phyloP scores from a whole-genome alignment of 2,329 filamentous ascomycete species.

The Epichloe gansuensis region DNA sequence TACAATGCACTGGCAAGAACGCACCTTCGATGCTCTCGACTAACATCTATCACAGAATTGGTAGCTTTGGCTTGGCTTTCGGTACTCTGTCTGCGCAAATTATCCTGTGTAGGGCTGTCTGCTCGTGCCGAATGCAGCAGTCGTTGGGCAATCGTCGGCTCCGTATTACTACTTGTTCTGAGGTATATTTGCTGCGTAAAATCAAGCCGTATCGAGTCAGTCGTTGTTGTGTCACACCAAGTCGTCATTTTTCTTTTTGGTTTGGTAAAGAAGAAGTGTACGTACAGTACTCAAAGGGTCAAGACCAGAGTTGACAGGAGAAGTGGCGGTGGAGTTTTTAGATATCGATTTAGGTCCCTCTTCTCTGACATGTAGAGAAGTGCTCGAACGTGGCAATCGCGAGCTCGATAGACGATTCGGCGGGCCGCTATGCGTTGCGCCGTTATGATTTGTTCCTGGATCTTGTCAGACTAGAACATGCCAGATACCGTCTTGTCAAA shows the following conservation, averaged over 20 bases:
- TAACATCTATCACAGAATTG: slow-evolving; percentile 28
- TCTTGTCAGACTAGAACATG: neutral
- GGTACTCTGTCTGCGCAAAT: slow-evolving; percentile 24
- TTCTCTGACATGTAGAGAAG: slow-evolving; percentile 32
- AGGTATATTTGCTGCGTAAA: slow-evolving; percentile 26
- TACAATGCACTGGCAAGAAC: neutral
- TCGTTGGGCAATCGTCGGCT: slow-evolving; percentile 39
- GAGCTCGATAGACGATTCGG: slow-evolving; percentile 10
- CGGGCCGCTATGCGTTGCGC: slow-evolving; percentile 5
- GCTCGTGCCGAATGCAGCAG: slow-evolving; percentile 38
- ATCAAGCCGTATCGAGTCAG: neutral
- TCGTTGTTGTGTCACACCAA: too few species aligned
- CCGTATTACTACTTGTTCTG: slow-evolving; percentile 23
- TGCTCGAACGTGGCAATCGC: slow-evolving; percentile 43
- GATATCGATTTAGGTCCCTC: slow-evolving; percentile 17
- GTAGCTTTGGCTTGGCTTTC: slow-evolving; percentile 27
- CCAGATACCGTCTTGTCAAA: neutral
- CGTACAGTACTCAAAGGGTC: slow-evolving; percentile 27
- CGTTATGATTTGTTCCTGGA: slow-evolving; percentile 4
- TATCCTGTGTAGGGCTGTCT: slow-evolving; percentile 37
- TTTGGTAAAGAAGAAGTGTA: neutral
- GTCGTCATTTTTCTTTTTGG: neutral
- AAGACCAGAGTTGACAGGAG: slow-evolving; percentile 17
- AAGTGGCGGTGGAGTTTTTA: slow-evolving; percentile 14
- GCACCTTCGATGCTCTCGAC: slow-evolving; percentile 52